phyloP scores from a whole-genome alignment of 2,329 filamentous ascomycete species.

The Talaromyces verruculosus region DNA sequence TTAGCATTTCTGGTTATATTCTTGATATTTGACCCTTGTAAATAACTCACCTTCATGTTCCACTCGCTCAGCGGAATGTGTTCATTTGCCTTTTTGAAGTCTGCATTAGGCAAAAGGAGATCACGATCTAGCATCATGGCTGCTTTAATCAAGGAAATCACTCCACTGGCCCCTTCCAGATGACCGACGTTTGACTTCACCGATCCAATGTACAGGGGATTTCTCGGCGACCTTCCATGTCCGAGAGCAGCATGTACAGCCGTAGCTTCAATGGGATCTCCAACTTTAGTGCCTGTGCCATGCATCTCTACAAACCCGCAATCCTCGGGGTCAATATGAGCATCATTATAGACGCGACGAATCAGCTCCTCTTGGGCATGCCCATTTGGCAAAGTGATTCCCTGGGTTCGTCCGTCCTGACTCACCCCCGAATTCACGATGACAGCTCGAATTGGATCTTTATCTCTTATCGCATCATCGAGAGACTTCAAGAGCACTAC shows the following conservation, averaged over 20 bases:
- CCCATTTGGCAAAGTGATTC: conserved; percentile 56
- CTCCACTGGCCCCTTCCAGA: conserved; percentile 27
- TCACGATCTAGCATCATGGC: conserved; percentile 27
- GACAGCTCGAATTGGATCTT: conserved; percentile 40
- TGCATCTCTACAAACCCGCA: conserved; percentile 26
- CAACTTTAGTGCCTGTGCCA: conserved; percentile 33
- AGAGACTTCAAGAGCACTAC: conserved; percentile 48
- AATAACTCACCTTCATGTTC: conserved; percentile 18
- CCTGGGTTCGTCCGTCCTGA: conserved; percentile 48
- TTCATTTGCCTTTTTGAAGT: conserved; percentile 25
- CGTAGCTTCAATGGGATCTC: conserved; percentile 43
- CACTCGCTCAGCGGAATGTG: conserved; percentile 22
- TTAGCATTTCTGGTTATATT: not conserved
- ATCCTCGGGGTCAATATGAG: conserved; percentile 14
- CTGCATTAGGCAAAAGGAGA: conserved; percentile 28
- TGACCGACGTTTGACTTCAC: conserved; percentile 30
- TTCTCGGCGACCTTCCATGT: conserved; percentile 4
- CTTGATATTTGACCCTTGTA: not conserved
- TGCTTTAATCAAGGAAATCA: conserved; percentile 26
- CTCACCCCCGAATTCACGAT: conserved; percentile 31
- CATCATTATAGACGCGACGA: conserved; percentile 13
- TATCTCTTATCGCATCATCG: conserved; percentile 47
- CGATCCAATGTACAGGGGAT: conserved; percentile 27
- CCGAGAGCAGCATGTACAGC: conserved; percentile 30
- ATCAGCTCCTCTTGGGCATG: conserved; percentile 40